Conservation (phyloP, 2,329 filamentous ascomycete species). For the Aureobasidium sp. region DNA sequence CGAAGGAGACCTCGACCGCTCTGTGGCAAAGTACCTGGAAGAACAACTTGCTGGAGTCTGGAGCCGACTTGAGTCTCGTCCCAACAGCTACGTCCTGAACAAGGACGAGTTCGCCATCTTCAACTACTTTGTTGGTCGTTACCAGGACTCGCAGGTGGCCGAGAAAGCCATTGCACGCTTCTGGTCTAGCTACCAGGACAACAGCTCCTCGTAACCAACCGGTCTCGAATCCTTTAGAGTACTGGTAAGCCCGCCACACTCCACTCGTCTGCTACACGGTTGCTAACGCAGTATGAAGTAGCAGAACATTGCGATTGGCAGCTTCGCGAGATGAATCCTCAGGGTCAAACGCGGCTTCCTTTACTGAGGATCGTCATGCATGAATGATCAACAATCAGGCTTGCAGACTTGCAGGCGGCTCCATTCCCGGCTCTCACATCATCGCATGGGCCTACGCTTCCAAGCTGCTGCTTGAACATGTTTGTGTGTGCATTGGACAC, state of each 20-base stretch:
- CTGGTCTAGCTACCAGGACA: conserved; percentile 42
- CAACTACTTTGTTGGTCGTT: conserved; percentile 71
- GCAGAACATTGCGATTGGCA: background rate
- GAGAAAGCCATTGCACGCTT: conserved; percentile 48
- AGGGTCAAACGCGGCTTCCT: background rate
- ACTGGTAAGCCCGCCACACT: background rate
- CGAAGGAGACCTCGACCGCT: conserved; percentile 57
- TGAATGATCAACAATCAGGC: conserved; percentile 1
- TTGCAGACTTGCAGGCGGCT: background rate
- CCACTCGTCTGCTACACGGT: background rate
- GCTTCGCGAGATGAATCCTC: background rate
- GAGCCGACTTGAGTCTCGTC: conserved; percentile 56
- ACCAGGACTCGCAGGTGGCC: conserved; percentile 44
- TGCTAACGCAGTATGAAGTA: background rate
- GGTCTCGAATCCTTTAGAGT: background rate
- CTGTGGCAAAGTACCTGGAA: conserved; percentile 58
- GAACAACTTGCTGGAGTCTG: conserved; percentile 56
- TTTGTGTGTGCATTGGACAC: background rate
- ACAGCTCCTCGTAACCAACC: background rate
- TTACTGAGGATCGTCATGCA: background rate
- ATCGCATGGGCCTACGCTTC: background rate
- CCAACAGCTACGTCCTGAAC: conserved; percentile 63
- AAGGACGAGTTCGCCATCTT: conserved; percentile 76
- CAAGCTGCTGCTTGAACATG: background rate
- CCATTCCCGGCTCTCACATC: background rate